Percentiles rank a stretch among this genome's conserved stretches.
Evolutionary conservation across 140 eudicot genomes (phyloP).

Genomic region (Bidens hawaiensis): DNA sequence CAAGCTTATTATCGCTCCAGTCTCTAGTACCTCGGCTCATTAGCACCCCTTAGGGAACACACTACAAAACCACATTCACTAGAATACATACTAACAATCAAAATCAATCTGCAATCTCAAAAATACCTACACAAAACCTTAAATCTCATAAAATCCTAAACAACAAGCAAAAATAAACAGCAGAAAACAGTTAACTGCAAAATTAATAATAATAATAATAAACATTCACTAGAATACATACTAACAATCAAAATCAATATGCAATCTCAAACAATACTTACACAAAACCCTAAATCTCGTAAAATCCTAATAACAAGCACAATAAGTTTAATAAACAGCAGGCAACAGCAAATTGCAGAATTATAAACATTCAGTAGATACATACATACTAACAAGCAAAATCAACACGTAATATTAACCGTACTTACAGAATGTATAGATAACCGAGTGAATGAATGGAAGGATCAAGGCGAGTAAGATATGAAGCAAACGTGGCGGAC

Average conservation of each 20-base stretch:
- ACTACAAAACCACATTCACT: slow-evolving; percentile 1
- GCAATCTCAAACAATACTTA: neutral
- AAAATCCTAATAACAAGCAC: neutral
- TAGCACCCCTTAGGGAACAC: too few relatives aligned
- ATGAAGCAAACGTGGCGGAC: slow-evolving; percentile 46
- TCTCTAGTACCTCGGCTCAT: too few relatives aligned
- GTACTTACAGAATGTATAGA: slow-evolving; percentile 63
- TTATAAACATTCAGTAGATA: too few relatives aligned
- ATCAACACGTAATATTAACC: neutral
- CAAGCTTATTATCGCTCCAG: too few relatives aligned
- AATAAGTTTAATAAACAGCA: neutral
- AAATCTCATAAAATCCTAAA: slow-evolving; percentile 4
- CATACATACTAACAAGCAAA: neutral
- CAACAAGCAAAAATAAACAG: neutral
- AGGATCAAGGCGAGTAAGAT: slow-evolving; percentile 71
- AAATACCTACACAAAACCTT: slow-evolving; percentile 14
- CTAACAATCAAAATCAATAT: slow-evolving; percentile 4
- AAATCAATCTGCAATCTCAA: neutral
- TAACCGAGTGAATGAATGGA: slow-evolving; percentile 77
- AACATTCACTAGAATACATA: too few relatives aligned
- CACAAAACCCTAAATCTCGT: slow-evolving; percentile 21
- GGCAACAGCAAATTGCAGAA: neutral
- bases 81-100: neutral
- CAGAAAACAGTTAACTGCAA: neutral
- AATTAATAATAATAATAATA: too few relatives aligned